Percentiles rank a stretch among this genome's conserved stretches.
phyloP scores from a whole-genome alignment of 768 basidiomycete species.

The Macrocybe gigantea region DNA sequence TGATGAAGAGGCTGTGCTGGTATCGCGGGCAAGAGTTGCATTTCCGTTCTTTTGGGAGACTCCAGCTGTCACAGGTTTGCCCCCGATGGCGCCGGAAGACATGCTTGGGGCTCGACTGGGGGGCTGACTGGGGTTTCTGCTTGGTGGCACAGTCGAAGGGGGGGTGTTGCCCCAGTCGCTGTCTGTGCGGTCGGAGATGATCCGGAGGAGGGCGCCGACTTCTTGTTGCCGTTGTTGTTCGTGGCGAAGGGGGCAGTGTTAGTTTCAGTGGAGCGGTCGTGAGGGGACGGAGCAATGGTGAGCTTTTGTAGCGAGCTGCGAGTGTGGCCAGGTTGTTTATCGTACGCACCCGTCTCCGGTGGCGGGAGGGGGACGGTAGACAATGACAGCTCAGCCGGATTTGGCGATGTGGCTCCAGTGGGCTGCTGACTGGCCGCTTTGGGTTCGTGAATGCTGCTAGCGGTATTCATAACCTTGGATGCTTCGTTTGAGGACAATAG shows the following conservation, averaged over 20 bases:
- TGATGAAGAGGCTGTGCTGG: conserved; percentile 9
- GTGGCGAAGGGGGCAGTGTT: too few species aligned
- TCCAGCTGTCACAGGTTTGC: conserved; percentile 17
- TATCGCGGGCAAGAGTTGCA: conserved; percentile 10
- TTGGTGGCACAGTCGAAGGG: conserved; percentile 52
- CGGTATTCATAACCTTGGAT: too few species aligned
- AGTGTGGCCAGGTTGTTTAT: conserved; percentile 47
- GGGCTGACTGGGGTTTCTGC: conserved; percentile 48
- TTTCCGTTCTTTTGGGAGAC: conserved; percentile 13
- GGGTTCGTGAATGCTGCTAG: conserved; percentile 11
- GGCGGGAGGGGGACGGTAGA: conserved; percentile 42
- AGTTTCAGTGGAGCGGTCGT: too few species aligned
- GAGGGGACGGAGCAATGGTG: conserved; percentile 28
- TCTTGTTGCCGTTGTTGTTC: conserved; percentile 22
- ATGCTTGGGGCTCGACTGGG: conserved; percentile 43
- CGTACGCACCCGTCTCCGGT: conserved; percentile 39
- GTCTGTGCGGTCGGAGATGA: conserved; percentile 49
- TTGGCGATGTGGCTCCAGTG: conserved; percentile 10
- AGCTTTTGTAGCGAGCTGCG: conserved; percentile 38
- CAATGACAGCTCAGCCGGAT: conserved; percentile 3
- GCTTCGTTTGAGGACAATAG: conserved; percentile 14
- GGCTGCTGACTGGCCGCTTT: conserved; percentile 14
- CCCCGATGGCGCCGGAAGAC: conserved; percentile 36
- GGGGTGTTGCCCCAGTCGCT: conserved; percentile 51
- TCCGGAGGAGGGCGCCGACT: conserved; percentile 25